Conservation (phyloP, 371 early-diverging fungal genomes). For the Circinella minor region DNA sequence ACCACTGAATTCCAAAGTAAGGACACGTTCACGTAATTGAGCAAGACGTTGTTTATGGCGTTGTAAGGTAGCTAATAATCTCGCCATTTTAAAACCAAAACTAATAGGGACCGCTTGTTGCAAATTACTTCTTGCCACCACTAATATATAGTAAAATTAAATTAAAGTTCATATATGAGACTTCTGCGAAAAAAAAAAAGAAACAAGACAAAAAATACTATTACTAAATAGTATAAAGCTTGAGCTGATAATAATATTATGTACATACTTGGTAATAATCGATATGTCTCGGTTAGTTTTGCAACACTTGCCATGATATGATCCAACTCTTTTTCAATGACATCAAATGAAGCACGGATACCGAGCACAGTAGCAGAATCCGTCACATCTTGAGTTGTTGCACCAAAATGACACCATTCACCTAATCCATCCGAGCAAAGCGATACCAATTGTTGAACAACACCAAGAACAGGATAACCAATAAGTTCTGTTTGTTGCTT, state of each 20-base stretch:
- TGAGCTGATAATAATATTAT: too few species aligned
- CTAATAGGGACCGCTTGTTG: conserved; percentile 30
- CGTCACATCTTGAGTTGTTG: conserved; percentile 30
- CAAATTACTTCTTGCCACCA: conserved; percentile 27
- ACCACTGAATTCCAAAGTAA: conserved; percentile 25
- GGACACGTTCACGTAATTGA: conserved; percentile 12
- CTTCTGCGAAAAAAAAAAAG: neutral
- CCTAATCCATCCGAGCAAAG: conserved; percentile 17
- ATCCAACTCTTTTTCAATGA: conserved; percentile 20
- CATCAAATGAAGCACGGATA: conserved; percentile 17
- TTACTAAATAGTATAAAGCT: too few species aligned
- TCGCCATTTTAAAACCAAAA: conserved; percentile 31
- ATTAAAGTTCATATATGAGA: too few species aligned
- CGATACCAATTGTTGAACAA: conserved; percentile 22
- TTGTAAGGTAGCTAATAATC: conserved; percentile 23
- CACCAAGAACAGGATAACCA: conserved; percentile 27
- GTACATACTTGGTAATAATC: conserved; percentile 20
- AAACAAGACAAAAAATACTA: neutral
- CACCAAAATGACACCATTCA: conserved; percentile 25
- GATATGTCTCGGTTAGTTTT: conserved; percentile 15
- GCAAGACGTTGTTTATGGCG: conserved; percentile 20
- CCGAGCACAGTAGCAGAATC: conserved; percentile 25
- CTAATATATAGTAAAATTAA: neutral
- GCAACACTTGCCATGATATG: conserved; percentile 16
- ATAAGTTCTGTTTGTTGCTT: conserved; percentile 24